phyloP scores from a whole-genome alignment of 805 yeast species.

The Monosporozyma siamensis region DNA sequence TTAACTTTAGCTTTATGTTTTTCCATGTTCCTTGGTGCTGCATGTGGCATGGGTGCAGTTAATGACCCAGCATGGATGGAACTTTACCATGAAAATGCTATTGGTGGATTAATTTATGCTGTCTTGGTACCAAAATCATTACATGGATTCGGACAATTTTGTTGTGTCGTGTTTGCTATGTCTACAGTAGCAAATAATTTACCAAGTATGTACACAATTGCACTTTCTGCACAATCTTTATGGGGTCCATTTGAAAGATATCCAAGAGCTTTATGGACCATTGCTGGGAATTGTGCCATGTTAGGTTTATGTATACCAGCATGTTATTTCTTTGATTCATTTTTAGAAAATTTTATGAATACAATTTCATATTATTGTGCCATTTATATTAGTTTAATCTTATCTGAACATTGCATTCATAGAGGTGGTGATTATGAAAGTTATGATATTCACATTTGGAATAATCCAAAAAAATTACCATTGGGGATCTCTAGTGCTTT shows the following conservation, averaged over 20 bases:
- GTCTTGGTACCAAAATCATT: slow-evolving; percentile 5
- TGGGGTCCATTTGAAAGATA: slow-evolving; percentile 4
- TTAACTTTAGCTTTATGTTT: slow-evolving; percentile 3
- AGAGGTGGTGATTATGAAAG: slow-evolving; percentile 1
- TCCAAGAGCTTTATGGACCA: slow-evolving; percentile 5
- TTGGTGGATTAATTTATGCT: slow-evolving; percentile 5
- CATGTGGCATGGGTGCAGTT: slow-evolving; percentile 5
- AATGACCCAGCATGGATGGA: slow-evolving; percentile 3
- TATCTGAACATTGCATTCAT: slow-evolving; percentile 2
- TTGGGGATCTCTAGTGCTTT: slow-evolving; percentile 1
- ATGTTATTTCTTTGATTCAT: slow-evolving; percentile 3
- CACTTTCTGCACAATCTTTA: slow-evolving; percentile 4
- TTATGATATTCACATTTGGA: slow-evolving; percentile 1
- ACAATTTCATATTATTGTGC: slow-evolving; percentile 4
- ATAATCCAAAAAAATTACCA: slow-evolving; percentile 1
- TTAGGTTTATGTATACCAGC: slow-evolving; percentile 4
- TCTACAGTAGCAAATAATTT: slow-evolving; percentile 6
- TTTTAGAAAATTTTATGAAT: slow-evolving; percentile 6
- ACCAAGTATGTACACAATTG: slow-evolving; percentile 6
- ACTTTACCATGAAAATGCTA: slow-evolving; percentile 1
- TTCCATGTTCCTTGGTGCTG: slow-evolving; percentile 5
- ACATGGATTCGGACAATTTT: slow-evolving; percentile 6
- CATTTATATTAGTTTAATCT: neutral
- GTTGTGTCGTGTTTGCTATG: slow-evolving; percentile 6
- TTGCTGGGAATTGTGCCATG: slow-evolving; percentile 4